These are phyloP conservation scores for Aspergillus tubingensis DNA, from an alignment of 2,329 filamentous ascomycete species.

Conservation along the genomic window DNA sequence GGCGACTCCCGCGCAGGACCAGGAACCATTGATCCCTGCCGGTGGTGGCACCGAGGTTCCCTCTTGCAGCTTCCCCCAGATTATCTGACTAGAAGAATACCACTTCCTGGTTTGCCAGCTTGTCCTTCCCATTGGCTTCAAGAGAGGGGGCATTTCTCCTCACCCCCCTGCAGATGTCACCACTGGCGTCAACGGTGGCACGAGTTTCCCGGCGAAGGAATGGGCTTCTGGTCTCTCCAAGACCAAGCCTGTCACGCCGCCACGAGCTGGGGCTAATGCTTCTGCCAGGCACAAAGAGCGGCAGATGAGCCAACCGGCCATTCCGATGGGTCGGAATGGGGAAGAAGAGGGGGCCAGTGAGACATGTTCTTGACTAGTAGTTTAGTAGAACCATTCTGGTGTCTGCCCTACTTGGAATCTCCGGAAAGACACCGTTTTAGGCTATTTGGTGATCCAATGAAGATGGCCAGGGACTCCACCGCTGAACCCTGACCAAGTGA, in stretches of 20 bases:
- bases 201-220: background rate
- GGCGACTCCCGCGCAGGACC: background rate
- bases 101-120: background rate
- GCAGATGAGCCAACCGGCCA: background rate
- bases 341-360: background rate
- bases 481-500: too few species aligned
- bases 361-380: background rate
- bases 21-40: background rate
- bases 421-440: too few species aligned
- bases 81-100: too few species aligned
- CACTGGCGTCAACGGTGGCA: background rate
- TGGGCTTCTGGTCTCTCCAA: too few species aligned
- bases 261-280: background rate
- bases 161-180: background rate
- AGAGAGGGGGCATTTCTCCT: background rate
- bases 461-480: too few species aligned
- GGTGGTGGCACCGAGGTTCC: too few species aligned
- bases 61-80: background rate
- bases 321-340: background rate
- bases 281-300: background rate
- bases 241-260: background rate
- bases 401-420: background rate
- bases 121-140: background rate
- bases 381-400: background rate
- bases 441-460: too few species aligned